phyloP scores from a whole-genome alignment of 345 rosid genomes.

The Eucalyptus tenuipes region DNA sequence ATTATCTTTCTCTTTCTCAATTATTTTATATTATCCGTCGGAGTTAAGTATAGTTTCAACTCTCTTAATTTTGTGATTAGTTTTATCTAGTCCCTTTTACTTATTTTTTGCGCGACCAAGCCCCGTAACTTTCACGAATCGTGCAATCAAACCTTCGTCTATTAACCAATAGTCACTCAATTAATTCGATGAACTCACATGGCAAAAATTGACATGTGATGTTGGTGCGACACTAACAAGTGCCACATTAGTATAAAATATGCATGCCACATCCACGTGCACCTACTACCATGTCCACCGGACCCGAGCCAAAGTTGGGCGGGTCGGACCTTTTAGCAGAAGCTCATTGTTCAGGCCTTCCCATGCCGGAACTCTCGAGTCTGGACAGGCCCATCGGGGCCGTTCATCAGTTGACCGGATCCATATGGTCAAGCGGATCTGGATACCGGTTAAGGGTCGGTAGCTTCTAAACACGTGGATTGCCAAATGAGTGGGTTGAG shows the following conservation, averaged over 20 bases:
- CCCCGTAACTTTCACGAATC: not conserved
- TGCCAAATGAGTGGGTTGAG: not conserved
- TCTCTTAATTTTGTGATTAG: fast-evolving
- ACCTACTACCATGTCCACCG: not conserved
- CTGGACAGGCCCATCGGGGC: not conserved
- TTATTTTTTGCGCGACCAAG: not conserved
- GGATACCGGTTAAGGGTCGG: not conserved
- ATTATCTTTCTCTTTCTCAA: not conserved
- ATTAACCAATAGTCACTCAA: not conserved
- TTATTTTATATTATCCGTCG: not conserved
- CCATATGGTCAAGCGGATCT: not conserved
- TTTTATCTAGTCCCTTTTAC: not conserved
- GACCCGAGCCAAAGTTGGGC: not conserved
- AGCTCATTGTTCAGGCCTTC: not conserved
- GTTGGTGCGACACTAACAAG: not conserved
- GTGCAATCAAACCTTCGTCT: not conserved
- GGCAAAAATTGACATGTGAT: not conserved
- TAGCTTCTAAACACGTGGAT: not conserved
- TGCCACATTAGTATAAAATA: not conserved
- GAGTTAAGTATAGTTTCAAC: not conserved
- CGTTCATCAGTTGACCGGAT: not conserved
- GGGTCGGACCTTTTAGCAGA: not conserved
- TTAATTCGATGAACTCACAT: not conserved
- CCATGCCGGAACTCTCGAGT: not conserved
- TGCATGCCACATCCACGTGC: not conserved